Evolutionary conservation across 2,329 filamentous ascomycete genomes (phyloP).

Genomic region (Furcasterigmium furcatum): DNA sequence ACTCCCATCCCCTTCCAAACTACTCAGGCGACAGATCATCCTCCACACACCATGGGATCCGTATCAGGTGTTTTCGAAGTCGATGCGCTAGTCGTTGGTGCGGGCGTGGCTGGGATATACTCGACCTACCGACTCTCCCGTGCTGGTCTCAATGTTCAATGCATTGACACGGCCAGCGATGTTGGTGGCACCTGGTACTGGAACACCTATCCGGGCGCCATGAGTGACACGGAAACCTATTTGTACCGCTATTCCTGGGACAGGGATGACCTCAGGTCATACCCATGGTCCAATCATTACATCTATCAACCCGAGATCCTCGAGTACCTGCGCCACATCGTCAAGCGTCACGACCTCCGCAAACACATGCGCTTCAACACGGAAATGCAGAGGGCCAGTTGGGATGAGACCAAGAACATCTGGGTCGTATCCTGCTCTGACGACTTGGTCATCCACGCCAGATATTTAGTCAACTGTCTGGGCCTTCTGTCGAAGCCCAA

Average conservation of each 20-base stretch:
- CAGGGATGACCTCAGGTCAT: constrained; percentile 6
- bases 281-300: constrained; percentile 5
- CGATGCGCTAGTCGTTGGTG: neutral
- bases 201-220: constrained; percentile 17
- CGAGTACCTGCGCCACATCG: constrained; percentile 7
- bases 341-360: constrained; percentile 20
- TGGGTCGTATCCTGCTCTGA: constrained; percentile 22
- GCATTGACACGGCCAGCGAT: constrained; percentile 13
- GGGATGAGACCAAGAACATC: constrained; percentile 18
- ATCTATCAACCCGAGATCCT: constrained; percentile 8
- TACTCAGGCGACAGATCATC: too few relatives aligned
- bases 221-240: neutral
- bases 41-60: too few relatives aligned
- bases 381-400: constrained; percentile 25
- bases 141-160: neutral
- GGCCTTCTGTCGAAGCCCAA: too few relatives aligned
- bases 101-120: neutral
- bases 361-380: constrained; percentile 37
- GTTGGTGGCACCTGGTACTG: constrained; percentile 21
- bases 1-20: too few relatives aligned
- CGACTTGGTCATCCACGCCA: neutral
- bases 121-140: neutral
- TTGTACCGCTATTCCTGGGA: constrained; percentile 6
- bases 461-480: neutral
- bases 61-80: too few relatives aligned